Evolutionary conservation across 2,329 filamentous ascomycete genomes (phyloP).

Genomic region (Aspergillus ibericus): DNA sequence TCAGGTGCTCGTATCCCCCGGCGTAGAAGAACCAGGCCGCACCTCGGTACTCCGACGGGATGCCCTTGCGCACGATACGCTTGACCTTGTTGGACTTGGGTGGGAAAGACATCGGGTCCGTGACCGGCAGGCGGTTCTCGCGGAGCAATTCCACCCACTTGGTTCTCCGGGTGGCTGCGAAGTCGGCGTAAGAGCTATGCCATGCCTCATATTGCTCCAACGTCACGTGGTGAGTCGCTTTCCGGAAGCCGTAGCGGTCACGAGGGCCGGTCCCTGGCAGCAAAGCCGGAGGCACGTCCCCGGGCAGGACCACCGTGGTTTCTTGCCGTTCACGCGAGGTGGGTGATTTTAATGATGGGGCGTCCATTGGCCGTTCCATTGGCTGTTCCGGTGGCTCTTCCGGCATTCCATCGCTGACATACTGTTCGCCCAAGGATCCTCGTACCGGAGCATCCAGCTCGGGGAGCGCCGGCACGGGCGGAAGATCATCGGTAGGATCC

Average conservation of each 20-base stretch:
- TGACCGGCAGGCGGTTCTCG: slow-evolving; percentile 71
- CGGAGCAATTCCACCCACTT: slow-evolving; percentile 82
- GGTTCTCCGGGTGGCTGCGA: slow-evolving; percentile 69
- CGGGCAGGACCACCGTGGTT: slow-evolving; percentile 34
- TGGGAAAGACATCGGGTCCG: slow-evolving; percentile 74
- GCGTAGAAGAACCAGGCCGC: slow-evolving; percentile 97
- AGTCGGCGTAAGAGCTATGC: slow-evolving; percentile 72
- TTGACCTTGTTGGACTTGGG: slow-evolving; percentile 79
- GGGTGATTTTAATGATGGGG: not conserved
- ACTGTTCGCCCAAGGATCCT: slow-evolving; percentile 16
- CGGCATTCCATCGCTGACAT: slow-evolving; percentile 13
- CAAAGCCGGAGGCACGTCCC: slow-evolving; percentile 41
- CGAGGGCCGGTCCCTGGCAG: slow-evolving; percentile 46
- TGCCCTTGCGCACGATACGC: slow-evolving; percentile 87
- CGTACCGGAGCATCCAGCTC: slow-evolving; percentile 11
- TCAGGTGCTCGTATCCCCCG: slow-evolving; percentile 76
- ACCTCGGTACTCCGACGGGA: slow-evolving; percentile 91
- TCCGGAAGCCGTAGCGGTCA: slow-evolving; percentile 91
- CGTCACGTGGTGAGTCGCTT: slow-evolving; percentile 76
- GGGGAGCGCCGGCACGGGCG: slow-evolving; percentile 12
- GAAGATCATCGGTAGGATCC: slow-evolving; percentile 21
- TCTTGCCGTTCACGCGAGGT: slow-evolving; percentile 5
- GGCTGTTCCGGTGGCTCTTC: slow-evolving; percentile 6
- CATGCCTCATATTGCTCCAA: slow-evolving; percentile 78
- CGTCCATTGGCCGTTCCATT: slow-evolving; percentile 3